Evolutionary conservation across 306 rosid genomes (phyloP), one percentile per base, ranked within the genome.

Genomic region (Quercus bicolor): DNA sequence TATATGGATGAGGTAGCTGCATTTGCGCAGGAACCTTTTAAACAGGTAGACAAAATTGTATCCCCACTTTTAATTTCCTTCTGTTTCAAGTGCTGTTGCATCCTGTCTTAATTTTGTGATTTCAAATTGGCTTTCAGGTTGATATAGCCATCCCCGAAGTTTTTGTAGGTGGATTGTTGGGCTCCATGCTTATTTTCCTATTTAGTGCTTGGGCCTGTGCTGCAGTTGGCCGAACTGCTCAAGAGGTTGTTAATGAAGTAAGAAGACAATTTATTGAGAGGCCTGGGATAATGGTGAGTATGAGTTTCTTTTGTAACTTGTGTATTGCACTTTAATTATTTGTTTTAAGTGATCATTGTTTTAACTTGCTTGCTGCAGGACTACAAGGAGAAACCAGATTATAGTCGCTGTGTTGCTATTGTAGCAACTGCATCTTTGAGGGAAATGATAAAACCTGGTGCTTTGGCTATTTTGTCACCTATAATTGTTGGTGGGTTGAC

Each of bases 371-470:
- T 78, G 70, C 62, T 53, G 53, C 89, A 95, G 98, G 99, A 95
- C 72, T 95, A 90, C 71, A 91, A 82, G 81, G 98, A 95, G 88
- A 95, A 93, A 82, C 99, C 99, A 28, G 99, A 95, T 77, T 95
- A 95, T 88, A 90, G 91, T 28, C 98, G 98, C 51, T 95, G 99
- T 80, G 99, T 95, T 80, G 99, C 98, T 74, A 95, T 93, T 31
- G 98, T 95, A 72, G 99, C 99, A 75, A 89, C 99, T 74, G 98
- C 98, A 65, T 93, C 99, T 31, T 80, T 95, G 78, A 86, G 85
- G 86, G 99, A 95, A 89, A 95, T 95, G 99, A 91, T 91, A 79
- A 95, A 95, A 84, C 99, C 98, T 70, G 98, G 99, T 77, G 98
- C 92, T 75, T 80, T 95, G 90, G 98, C 99, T 77, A 95, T 93